phyloP scores from a whole-genome alignment of 495 filamentous ascomycete species.

The Astrocystis sublimbata region DNA sequence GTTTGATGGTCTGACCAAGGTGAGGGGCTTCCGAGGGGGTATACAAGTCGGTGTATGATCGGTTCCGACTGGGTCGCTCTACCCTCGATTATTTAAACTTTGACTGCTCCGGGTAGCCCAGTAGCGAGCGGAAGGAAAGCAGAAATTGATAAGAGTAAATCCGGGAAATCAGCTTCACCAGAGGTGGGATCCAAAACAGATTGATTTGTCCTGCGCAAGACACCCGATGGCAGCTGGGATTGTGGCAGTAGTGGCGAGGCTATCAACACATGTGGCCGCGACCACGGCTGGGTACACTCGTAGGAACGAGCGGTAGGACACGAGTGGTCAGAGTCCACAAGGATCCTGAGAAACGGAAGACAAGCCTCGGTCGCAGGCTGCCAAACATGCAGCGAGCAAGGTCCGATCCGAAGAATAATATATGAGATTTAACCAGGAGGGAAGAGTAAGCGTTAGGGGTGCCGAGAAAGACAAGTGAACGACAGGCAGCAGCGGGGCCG shows the following conservation, averaged over 20 bases:
- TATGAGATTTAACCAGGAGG: neutral
- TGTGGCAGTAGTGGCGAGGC: neutral
- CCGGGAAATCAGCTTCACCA: constrained; percentile 7
- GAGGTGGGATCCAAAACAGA: neutral
- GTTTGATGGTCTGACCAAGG: neutral
- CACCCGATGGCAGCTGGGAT: no score
- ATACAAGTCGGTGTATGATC: constrained; percentile 11
- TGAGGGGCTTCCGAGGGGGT: neutral
- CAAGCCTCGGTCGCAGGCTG: neutral
- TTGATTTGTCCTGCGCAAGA: neutral
- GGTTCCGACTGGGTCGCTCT: constrained; percentile 5
- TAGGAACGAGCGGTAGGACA: constrained; percentile 5
- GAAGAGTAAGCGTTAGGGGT: neutral
- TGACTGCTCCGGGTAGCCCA: neutral
- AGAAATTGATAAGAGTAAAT: neutral
- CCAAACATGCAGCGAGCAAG: neutral
- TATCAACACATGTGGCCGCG: neutral
- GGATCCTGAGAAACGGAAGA: neutral
- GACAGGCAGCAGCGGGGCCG: neutral
- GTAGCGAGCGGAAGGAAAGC: neutral
- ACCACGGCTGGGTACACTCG: constrained; percentile 7
- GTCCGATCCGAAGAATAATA: neutral
- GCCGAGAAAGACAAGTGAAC: neutral
- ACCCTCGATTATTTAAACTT: neutral
- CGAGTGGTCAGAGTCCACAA: neutral